Evolutionary conservation across 306 rosid genomes (phyloP), one percentile per base, ranked within the genome.

Genomic region (Vicia sativa): DNA sequence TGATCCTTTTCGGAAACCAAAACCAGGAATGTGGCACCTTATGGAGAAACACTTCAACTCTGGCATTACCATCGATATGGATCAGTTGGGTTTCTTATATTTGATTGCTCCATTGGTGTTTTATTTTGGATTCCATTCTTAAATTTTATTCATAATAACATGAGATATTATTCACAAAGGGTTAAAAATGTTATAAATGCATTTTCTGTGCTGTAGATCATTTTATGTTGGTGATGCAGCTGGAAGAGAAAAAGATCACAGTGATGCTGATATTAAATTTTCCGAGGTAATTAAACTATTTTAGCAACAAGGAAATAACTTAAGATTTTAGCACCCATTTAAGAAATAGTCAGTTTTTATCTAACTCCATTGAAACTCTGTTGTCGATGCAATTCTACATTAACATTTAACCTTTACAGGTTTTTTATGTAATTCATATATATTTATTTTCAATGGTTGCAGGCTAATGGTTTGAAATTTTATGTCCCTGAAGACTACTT

Each of bases 171-270:
- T 54, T 39, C 55, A 54, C 44, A 15, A 66, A 67, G 60, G 34
- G 49, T 35, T 52, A 29, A 34, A 55, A 70, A 65, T 62, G 64
- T 68, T 53, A 64, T 56, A 31, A 21, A 25, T 15, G 0, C 42
- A 25, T 49, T 73, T 73, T 72, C 72, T 77, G 52, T 71, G 44
- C 21, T 83, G 75, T 67, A 91, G 97, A 70, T 90, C 96, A 53
- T 92, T 92, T 66, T 92, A 92, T 62, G 96, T 92, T 11, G 96
- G 98, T 42, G 98, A 92, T 77, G 98, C 98, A 45, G 98, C 98
- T 7, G 98, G 98, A 41, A 83, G 98, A 86, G 11, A 26, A 13
- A 70, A 74, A 2, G 98, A 92, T 83, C 98, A 92, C 23, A 86
- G 98, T 77, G 97, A 89, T 73, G 90, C 96, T 52, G 98, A 92